Conservation (phyloP, 2,329 filamentous ascomycete genomes). For the Fusarium bulbicola region DNA sequence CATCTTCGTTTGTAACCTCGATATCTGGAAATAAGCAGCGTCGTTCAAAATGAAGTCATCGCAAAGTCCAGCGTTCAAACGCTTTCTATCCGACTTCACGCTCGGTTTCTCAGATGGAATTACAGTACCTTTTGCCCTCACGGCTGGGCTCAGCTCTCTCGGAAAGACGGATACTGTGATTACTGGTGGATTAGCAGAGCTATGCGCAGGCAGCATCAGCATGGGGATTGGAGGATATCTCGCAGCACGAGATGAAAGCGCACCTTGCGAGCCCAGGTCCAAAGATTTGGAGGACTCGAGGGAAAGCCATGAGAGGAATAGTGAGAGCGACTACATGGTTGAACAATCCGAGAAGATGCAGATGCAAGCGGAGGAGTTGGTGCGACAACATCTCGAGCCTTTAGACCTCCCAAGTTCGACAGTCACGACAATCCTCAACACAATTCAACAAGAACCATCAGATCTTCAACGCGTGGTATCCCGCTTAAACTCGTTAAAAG, state of each 20-base stretch:
- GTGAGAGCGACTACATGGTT: neutral
- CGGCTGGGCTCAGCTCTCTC: slow-evolving; percentile 71
- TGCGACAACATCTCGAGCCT: slow-evolving; percentile 48
- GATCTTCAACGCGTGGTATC: slow-evolving; percentile 38
- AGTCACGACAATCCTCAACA: slow-evolving; percentile 38
- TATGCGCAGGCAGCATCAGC: slow-evolving; percentile 75
- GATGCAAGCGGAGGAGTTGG: slow-evolving; percentile 25
- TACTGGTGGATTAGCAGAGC: slow-evolving; percentile 73
- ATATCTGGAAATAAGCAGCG: rapidly evolving
- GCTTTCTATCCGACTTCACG: slow-evolving; percentile 71
- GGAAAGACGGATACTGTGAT: slow-evolving; percentile 70
- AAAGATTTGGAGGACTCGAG: slow-evolving; percentile 36
- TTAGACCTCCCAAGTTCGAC: slow-evolving; percentile 40
- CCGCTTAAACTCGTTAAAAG: slow-evolving; percentile 29
- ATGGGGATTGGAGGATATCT: slow-evolving; percentile 79
- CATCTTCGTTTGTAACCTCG: neutral
- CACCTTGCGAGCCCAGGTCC: neutral
- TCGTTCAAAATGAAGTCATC: slow-evolving; percentile 25
- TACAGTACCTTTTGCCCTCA: slow-evolving; percentile 79
- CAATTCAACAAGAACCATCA: slow-evolving; percentile 43
- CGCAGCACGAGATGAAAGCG: slow-evolving; percentile 58
- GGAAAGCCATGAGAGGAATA: slow-evolving; percentile 30
- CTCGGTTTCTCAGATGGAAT: slow-evolving; percentile 79
- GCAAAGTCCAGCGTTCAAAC: slow-evolving; percentile 44
- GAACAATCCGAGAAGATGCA: slow-evolving; percentile 15